Base-by-base conservation (phyloP, 352 stramenopile genomes). In the Phytopythium sindhum region DNA sequence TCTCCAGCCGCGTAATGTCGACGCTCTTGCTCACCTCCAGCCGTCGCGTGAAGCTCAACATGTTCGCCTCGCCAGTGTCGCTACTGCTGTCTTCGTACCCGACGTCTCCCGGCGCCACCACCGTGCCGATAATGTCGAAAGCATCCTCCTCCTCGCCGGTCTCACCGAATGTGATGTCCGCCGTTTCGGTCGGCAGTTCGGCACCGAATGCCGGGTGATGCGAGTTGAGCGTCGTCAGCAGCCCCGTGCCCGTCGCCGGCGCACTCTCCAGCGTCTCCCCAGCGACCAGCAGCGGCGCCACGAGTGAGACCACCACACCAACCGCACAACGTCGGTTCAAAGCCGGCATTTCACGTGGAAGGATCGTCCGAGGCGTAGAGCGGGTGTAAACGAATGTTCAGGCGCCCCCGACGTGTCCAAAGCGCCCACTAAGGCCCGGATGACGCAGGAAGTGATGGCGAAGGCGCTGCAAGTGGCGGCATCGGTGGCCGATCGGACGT, bases 1-100 rank as follows among this genome's bases (percentile, higher is more conserved):
- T 64, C 67, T 86, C 78, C 24, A 86, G 71, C 47, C 80, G 79
- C 57, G 70, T 52, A 60, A 84, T 78, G 59, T 86, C 78, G 57
- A 63, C 70, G 48, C 54, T 74, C 50, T 73, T 78, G 26, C 73
- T 68, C 41, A 75, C 55, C 39, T 86, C 77, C 5, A 86, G 68
- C 12, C 73, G 68, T 29, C 74, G 66, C 21, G 12, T 15, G 3
- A 51, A 61, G n/a, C 39, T 24, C 15, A 39, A 6, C 28, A 9
- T 5, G 41, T 4, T 48, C 26, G 55, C 23, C 12, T 33, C 24
- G 12, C 11, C 15, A 1, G 8, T 11, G 10, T 4, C 37, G 11
- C 17, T n/a, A 33, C n/a, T 29, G 19, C 24, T 29, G 35, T 73
- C 11, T 11, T 71, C 50, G 63, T 63, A 39, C 51, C 39, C 65